Evolutionary conservation across 2,329 filamentous ascomycete species (phyloP), one percentile per base, ranked within the genome.

Genomic region (Cordyceps tenuipes): DNA sequence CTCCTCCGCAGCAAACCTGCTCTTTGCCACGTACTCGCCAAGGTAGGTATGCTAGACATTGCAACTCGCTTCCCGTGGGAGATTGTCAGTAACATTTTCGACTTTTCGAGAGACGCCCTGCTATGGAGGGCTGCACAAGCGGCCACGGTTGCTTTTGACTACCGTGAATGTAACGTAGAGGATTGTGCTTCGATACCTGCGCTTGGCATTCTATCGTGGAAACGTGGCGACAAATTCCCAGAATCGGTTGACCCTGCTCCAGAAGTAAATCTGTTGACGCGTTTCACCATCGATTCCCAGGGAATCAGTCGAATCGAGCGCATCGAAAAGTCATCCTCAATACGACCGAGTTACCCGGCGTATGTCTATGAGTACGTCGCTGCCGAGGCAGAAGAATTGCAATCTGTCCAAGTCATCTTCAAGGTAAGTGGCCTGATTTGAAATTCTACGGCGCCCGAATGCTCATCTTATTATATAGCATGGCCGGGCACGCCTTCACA

Each of bases 241-340:
- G 19, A 23, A n/a, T n/a, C n/a, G 4, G 2, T 48, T 12, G 54
- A 19, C 2, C 5, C 31, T 13, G 21, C 52, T 34, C 7, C n/a
- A 4, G 2, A 39, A n/a, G 17, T 3, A 19, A 17, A 13, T 6
- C 21, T 15, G 34, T 8, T 57, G 13, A 21, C 48, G 4, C 55
- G 46, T 21, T 49, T 57, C 21, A 50, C 55, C 1, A 57, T 57
- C 23, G 55, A 57, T 29, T 57, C 55, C 12, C 47, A 57, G 10
- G 55, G 47, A 41, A 50, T 57, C 5, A 39, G n/a, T 15, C 55
- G 36, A 13, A 57, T 57, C 12, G 46, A 57, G 6, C 55, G 55
- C 21, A 49, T 57, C 15, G 19, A 50, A 5, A 43, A 26, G 23
- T 8, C 36, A 15, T 21, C 31, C 46, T 13, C 13, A 7, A 7